These are phyloP conservation scores for Kwoniella dendrophila DNA, from an alignment of 768 basidiomycete genomes.

Conservation along the genomic window DNA sequence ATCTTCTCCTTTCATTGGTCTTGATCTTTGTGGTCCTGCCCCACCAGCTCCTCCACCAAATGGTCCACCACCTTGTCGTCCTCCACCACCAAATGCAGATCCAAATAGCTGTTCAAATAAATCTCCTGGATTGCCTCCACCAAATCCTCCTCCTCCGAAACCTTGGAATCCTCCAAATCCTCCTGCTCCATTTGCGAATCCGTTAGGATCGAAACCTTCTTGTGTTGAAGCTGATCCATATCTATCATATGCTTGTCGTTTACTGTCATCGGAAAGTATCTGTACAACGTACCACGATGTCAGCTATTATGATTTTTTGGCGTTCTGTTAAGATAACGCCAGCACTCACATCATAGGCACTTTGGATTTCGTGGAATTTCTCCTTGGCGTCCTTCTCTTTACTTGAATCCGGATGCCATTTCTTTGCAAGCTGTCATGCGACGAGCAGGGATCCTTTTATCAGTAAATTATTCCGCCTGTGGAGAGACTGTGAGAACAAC, in stretches of 20 bases:
- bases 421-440: slow-evolving; percentile 77
- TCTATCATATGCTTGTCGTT: slow-evolving; percentile 84
- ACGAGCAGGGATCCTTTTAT: neutral
- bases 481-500: slow-evolving; percentile 42
- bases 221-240: slow-evolving; percentile 91
- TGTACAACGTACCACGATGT: too few relatives aligned
- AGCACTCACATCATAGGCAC: slow-evolving; percentile 85
- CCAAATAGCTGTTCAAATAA: slow-evolving; percentile 87
- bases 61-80: slow-evolving; percentile 33
- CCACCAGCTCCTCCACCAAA: slow-evolving; percentile 57
- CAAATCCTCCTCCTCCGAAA: slow-evolving; percentile 62
- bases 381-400: slow-evolving; percentile 78
- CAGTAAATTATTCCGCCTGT: neutral
- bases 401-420: slow-evolving; percentile 97
- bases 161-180: slow-evolving; percentile 76
- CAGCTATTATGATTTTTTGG: neutral
- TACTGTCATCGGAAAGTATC: slow-evolving; percentile 93
- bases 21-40: slow-evolving; percentile 58
- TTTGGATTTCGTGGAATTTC: slow-evolving; percentile 94
- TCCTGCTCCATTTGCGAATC: slow-evolving; percentile 68
- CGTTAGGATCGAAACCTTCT: slow-evolving; percentile 89
- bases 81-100: slow-evolving; percentile 59
- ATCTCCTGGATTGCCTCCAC: slow-evolving; percentile 61
- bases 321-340: neutral
- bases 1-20: slow-evolving; percentile 68